Evolutionary conservation across 2,329 filamentous ascomycete species (phyloP), one percentile per base, ranked within the genome.

Genomic region (Monosporascus cannonballus): DNA sequence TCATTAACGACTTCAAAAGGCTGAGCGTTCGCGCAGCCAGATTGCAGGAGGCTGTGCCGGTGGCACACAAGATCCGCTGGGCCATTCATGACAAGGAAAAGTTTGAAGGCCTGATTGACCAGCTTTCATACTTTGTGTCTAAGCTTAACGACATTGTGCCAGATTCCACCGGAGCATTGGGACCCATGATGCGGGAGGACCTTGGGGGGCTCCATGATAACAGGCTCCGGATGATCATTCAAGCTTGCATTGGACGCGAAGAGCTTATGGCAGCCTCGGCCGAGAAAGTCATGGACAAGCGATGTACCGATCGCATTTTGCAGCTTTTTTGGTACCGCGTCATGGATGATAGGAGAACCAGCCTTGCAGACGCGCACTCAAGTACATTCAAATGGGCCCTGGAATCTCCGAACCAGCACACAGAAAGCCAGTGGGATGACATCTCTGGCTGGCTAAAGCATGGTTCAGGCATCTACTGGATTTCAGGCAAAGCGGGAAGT

Each of bases 21-120:
- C 17, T 41, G n/a, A 47, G 54, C 11, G 38, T 22, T 30, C 47
- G n/a, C 22, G 53, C 17, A 15, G 42, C 1, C 41, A n/a, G 36
- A 34, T n/a, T 18, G 36, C 38, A 41, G 34, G 24, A 51, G 38
- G 15, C 18, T 34, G 18, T 9, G 7, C 38, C 38, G 38, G 9
- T 15, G 2, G 45, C n/a, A 18, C 37, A 51, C 6, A 54, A 51
- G 18, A 37, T 55, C 20, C 51, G 49, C 11, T 62, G 60, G 59
- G 54, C 54, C 5, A 47, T 62, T 20, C 36, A 46, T 3, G 57
- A 62, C 53, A 60, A 56, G 44, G 54, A 56, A 7, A 58, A 54
- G 27, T 62, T 62, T 41, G 53, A 54, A 6, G 30, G 27, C 2
- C 34, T 62, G 8, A 41, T 57, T 6, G 14, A 20, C 8, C 45